Base-by-base conservation (phyloP, 2,329 filamentous ascomycete genomes). In the Monosporascus sp. region DNA sequence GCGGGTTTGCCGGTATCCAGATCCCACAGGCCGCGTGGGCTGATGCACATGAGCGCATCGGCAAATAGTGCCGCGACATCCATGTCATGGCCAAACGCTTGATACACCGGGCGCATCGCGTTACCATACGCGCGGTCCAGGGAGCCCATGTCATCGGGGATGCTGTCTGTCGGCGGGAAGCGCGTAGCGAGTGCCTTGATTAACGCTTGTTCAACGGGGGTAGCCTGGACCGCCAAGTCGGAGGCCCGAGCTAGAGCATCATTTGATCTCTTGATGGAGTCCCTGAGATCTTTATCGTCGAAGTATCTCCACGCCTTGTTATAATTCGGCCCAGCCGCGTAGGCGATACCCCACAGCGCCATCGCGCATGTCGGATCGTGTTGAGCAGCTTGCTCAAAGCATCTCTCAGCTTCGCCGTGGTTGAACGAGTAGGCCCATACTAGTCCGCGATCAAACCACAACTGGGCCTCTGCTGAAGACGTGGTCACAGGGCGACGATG, bases 401-500 rank as follows among this genome's bases (percentile, higher is more conserved):
- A 81, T 36, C 60, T 58, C 15, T 70, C 71, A 1, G 79, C 76
- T 63, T 84, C 82, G 57, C 78, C 77, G 57, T 84, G 81, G 55
- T 84, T 83, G 68, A 84, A 85, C 5, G 70, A 78, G 63, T 82
- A 84, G n/a, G 70, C 72, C 81, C 82, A 85, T 18, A 75, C 67
- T 14, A 84, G 65, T 4, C 78, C 82, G 7, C 80, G 74, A 58
- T 82, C 70, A 62, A 84, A 84, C 81, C 81, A 84, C n/a, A 53
- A 64, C 60, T 82, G 78, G 1, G 78, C 71, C 41, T 71, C 67
- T 2, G 62, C 15, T 50, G 61, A 76, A 11, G 58, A 60, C 3
- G 79, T 81, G 31, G 65, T 78, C 48, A 83, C 69, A 11, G 64
- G 60, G 20, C 73, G 74, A 18, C 66, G 62, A 59, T 73, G 80